Evolutionary conservation across 345 rosid species (phyloP).

Genomic region (Arabis alpina): DNA sequence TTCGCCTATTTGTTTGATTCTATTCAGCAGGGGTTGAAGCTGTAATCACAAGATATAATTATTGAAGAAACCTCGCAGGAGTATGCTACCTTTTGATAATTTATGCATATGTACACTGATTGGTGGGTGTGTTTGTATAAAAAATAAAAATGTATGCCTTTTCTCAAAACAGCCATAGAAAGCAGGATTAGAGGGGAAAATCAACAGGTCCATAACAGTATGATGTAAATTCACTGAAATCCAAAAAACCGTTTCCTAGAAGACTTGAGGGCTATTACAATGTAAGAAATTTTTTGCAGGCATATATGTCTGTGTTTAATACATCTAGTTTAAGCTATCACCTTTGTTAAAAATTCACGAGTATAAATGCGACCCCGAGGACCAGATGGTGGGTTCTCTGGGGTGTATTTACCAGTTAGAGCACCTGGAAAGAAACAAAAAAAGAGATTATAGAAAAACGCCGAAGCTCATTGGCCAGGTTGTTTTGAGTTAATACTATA

Average conservation of each 20-base stretch:
- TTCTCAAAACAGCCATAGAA: slow-evolving; percentile 6
- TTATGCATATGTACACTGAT: not conserved
- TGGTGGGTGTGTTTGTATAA: slow-evolving; percentile 10
- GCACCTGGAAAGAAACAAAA: slow-evolving; percentile 56
- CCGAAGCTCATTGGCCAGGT: not conserved
- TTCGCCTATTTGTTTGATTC: slow-evolving; percentile 73
- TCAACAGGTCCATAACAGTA: not conserved
- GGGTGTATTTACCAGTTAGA: slow-evolving; percentile 93
- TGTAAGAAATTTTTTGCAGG: not conserved
- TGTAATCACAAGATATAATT: slow-evolving; percentile 45
- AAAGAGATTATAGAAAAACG: not conserved
- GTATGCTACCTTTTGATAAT: slow-evolving; percentile 3
- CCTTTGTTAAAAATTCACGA: slow-evolving; percentile 70
- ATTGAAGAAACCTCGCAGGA: slow-evolving; percentile 28
- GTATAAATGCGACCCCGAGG: slow-evolving; percentile 85
- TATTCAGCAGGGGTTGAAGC: slow-evolving; percentile 81
- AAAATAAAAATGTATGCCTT: not conserved
- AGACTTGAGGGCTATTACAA: not conserved
- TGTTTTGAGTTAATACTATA: not conserved
- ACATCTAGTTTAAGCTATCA: slow-evolving; percentile 36
- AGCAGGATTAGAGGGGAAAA: not conserved
- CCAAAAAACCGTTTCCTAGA: not conserved
- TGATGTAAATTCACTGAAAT: not conserved
- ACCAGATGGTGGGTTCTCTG: slow-evolving; percentile 84
- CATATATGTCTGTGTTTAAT: not conserved